Conservation (phyloP, 805 yeast genomes). For the Metschnikowia gruessii region DNA sequence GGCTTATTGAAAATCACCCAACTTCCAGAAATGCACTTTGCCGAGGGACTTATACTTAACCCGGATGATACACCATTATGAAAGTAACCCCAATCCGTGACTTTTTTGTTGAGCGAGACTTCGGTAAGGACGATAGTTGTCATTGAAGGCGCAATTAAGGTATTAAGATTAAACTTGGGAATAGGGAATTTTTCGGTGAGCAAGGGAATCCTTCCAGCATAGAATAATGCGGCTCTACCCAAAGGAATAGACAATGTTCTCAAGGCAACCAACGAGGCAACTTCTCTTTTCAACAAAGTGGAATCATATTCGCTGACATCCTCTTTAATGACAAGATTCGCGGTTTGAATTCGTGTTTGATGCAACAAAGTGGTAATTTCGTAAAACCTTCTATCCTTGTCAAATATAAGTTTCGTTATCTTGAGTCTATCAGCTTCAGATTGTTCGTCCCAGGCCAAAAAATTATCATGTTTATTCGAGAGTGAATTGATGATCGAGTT, state of each 20-base stretch:
- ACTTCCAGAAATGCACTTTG: slow-evolving; percentile 74
- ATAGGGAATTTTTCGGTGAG: slow-evolving; percentile 82
- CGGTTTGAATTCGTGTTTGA: slow-evolving; percentile 62
- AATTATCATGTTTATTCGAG: slow-evolving; percentile 41
- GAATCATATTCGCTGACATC: slow-evolving; percentile 54
- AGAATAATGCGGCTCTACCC: slow-evolving; percentile 74
- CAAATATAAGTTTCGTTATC: slow-evolving; percentile 70
- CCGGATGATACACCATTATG: slow-evolving; percentile 93
- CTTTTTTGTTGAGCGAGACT: slow-evolving; percentile 45
- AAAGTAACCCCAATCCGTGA: slow-evolving; percentile 79
- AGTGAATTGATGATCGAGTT: slow-evolving; percentile 39
- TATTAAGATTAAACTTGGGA: slow-evolving; percentile 68
- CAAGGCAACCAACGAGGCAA: slow-evolving; percentile 60
- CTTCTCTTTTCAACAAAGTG: slow-evolving; percentile 50
- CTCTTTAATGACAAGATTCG: slow-evolving; percentile 38
- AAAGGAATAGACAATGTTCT: slow-evolving; percentile 74
- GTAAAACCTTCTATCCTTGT: slow-evolving; percentile 72
- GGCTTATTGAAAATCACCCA: slow-evolving; percentile 92
- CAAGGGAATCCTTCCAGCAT: slow-evolving; percentile 67
- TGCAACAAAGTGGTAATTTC: slow-evolving; percentile 74
- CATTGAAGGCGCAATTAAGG: slow-evolving; percentile 61
- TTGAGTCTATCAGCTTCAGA: slow-evolving; percentile 65
- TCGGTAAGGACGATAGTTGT: slow-evolving; percentile 61
- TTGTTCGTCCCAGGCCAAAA: slow-evolving; percentile 67
- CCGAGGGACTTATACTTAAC: slow-evolving; percentile 63